Percentiles rank a stretch among this genome's conserved stretches.
These are phyloP conservation scores for Malassezia globosa DNA, from an alignment of 1,284 basidiomycete species.

Conservation along the genomic window DNA sequence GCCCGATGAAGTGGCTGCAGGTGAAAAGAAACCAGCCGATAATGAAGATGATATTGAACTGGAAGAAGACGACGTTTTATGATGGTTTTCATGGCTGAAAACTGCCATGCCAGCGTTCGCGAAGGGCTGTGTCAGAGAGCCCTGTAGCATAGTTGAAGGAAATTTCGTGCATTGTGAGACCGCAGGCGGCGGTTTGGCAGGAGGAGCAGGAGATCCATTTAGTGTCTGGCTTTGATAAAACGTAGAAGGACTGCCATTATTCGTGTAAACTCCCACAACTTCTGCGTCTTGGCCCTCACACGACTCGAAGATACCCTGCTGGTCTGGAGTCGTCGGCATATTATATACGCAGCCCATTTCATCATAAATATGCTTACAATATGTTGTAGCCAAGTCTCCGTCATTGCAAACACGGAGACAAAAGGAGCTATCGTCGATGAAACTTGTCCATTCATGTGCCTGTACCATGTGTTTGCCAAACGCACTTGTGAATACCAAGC, in stretches of 20 bases:
- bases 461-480: slow-evolving; percentile 19
- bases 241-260: slow-evolving; percentile 21
- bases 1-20: neutral
- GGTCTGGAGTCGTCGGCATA: slow-evolving; percentile 31
- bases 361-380: slow-evolving; percentile 43
- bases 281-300: slow-evolving; percentile 31
- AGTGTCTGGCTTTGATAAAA: slow-evolving; percentile 31
- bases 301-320: slow-evolving; percentile 28
- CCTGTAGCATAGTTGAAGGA: slow-evolving; percentile 1
- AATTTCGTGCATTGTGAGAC: slow-evolving; percentile 7
- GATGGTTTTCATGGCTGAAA: too few relatives aligned
- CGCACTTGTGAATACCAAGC: slow-evolving; percentile 38
- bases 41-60: neutral
- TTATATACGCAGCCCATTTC: slow-evolving; percentile 39
- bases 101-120: neutral
- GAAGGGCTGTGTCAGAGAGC: slow-evolving; percentile 6
- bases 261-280: slow-evolving; percentile 34
- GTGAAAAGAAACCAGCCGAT: too few relatives aligned
- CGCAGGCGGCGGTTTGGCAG: slow-evolving; percentile 5
- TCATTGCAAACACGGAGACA: slow-evolving; percentile 38
- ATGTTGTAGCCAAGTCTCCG: slow-evolving; percentile 22
- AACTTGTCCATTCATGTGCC: slow-evolving; percentile 35
- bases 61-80: too few relatives aligned
- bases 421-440: slow-evolving; percentile 37
- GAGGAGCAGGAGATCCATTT: neutral